Evolutionary conservation across 345 rosid species (phyloP).

Genomic region (Euphorbia peplus): DNA sequence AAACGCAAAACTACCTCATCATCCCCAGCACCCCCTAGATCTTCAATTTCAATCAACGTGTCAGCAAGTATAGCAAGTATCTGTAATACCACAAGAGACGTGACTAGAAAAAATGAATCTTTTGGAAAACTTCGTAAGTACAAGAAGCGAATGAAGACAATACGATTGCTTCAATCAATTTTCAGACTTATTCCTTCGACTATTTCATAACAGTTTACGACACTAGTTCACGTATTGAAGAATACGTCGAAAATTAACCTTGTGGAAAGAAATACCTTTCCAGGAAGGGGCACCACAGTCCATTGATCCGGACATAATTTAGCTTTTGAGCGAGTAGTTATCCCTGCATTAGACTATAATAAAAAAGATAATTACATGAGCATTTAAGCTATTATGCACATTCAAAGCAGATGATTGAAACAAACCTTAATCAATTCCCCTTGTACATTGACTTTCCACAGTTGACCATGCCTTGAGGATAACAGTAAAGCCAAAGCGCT

Average conservation of each 20-base stretch:
- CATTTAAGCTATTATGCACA: not conserved
- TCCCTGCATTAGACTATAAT: slow-evolving; percentile 59
- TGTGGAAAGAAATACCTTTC: slow-evolving; percentile 47
- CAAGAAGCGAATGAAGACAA: not conserved
- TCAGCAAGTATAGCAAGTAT: slow-evolving; percentile 77
- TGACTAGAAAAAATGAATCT: not conserved
- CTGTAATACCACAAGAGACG: slow-evolving; percentile 33
- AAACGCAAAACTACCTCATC: slow-evolving; percentile 51
- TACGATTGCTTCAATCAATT: not conserved
- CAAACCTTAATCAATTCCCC: slow-evolving; percentile 68
- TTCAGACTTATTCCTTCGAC: not conserved
- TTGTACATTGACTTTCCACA: slow-evolving; percentile 69
- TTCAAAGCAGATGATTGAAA: slow-evolving; percentile 4
- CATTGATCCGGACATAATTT: slow-evolving; percentile 83
- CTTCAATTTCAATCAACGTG: slow-evolving; percentile 73
- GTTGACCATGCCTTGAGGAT: slow-evolving; percentile 68
- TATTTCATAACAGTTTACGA: not conserved
- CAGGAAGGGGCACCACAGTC: slow-evolving; percentile 72
- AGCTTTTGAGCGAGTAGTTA: slow-evolving; percentile 89
- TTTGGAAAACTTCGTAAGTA: not conserved
- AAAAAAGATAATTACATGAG: slow-evolving; percentile 17
- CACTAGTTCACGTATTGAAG: not conserved
- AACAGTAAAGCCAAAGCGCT: slow-evolving; percentile 76
- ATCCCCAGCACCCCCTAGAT: slow-evolving; percentile 56
- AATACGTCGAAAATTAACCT: not conserved